phyloP scores from a whole-genome alignment of 2,329 filamentous ascomycete species.

The Trichoderma sp. region DNA sequence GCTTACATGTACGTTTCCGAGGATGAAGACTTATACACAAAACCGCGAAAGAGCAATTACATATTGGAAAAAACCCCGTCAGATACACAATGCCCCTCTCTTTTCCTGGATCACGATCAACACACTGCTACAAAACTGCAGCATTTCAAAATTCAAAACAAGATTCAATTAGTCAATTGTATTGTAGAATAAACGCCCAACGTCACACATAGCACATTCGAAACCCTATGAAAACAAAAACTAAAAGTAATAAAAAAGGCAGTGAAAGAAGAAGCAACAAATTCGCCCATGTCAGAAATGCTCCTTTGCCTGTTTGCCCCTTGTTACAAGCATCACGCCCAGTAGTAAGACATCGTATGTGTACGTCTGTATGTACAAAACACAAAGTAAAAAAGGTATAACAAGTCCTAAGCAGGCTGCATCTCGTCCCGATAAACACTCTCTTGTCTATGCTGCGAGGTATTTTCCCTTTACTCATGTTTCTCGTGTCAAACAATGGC shows the following conservation, averaged over 20 bases:
- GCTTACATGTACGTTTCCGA: too few species aligned
- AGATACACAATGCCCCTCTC: neutral
- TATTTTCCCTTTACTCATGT: conserved; percentile 9
- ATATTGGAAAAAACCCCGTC: neutral
- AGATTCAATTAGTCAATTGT: neutral
- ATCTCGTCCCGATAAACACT: conserved; percentile 2
- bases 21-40: neutral
- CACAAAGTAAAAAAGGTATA: neutral
- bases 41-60: neutral
- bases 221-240: neutral
- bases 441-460: conserved; percentile 9
- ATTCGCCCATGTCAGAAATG: conserved; percentile 3
- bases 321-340: neutral
- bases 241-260: neutral
- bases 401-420: neutral
- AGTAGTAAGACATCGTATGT: neutral
- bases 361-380: conserved; percentile 9
- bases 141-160: neutral
- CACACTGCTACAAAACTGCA: neutral
- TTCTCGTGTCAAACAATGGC: conserved; percentile 5
- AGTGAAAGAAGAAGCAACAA: neutral
- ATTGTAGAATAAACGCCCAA: neutral
- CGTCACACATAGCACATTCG: neutral
- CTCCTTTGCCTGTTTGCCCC: conserved; percentile 7
- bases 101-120: neutral